phyloP scores from a whole-genome alignment of 768 basidiomycete genomes.

The Trametes cinnabarina region DNA sequence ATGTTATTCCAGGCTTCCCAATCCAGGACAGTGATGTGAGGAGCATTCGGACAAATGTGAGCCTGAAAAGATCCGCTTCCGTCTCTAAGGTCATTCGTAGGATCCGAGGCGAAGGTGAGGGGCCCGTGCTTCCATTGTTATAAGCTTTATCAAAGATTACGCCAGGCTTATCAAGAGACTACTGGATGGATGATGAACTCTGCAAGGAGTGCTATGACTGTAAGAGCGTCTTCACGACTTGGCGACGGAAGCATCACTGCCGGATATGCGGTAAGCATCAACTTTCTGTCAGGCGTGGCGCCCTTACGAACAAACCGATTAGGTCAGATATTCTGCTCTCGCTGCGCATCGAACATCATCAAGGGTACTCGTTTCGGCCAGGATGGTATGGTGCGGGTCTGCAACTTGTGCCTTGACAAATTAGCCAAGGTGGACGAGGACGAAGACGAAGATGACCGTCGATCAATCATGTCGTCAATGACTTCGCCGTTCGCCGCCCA shows the following conservation, averaged over 20 bases:
- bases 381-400: constrained; percentile 93
- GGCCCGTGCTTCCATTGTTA: not conserved
- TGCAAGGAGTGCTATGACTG: constrained; percentile 97
- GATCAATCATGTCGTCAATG: constrained; percentile 72
- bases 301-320: not conserved
- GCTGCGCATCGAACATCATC: constrained; percentile 96
- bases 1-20: constrained; percentile 88
- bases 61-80: constrained; percentile 71
- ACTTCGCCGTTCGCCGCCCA: constrained; percentile 74
- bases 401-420: constrained; percentile 93
- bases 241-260: constrained; percentile 96
- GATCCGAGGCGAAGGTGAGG: constrained; percentile 82
- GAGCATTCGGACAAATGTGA: constrained; percentile 72
- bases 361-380: constrained; percentile 91
- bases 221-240: constrained; percentile 90
- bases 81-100: constrained; percentile 90
- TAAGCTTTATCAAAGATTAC: constrained; percentile 7
- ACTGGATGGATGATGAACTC: constrained; percentile 99
- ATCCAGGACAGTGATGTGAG: constrained; percentile 83
- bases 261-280: constrained; percentile 79
- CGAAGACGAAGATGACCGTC: constrained; percentile 78
- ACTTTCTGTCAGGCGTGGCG: not conserved
- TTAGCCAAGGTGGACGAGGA: constrained; percentile 85
- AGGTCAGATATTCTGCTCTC: constrained; percentile 97
- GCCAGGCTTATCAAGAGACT: constrained; percentile 83